Conservation (phyloP, 371 early-diverging fungal species). For the Capillidium heterosporum region DNA sequence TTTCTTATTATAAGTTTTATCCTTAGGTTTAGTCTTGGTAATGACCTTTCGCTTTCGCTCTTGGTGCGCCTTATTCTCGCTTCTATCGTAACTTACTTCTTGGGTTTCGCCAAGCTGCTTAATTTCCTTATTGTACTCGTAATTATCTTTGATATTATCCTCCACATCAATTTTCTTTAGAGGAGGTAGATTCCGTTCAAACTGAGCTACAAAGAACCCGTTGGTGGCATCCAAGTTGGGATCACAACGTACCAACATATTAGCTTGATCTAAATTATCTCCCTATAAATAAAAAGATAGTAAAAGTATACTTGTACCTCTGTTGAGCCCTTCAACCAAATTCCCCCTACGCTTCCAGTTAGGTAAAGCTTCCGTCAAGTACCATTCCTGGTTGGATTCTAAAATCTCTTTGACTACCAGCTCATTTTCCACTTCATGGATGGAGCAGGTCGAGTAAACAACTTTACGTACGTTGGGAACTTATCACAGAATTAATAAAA, state of each 20-base stretch:
- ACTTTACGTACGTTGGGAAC: constrained; percentile 61
- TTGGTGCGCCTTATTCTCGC: too few relatives aligned
- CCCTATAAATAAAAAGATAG: background rate
- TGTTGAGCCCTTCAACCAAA: constrained; percentile 16
- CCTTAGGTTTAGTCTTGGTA: too few relatives aligned
- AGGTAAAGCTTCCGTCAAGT: constrained; percentile 36
- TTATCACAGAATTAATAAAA: constrained; percentile 9
- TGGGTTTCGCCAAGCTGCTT: too few relatives aligned
- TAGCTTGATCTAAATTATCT: constrained; percentile 20
- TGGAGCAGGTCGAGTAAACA: constrained; percentile 93
- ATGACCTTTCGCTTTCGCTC: too few relatives aligned
- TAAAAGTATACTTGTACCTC: constrained; percentile 8
- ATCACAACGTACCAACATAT: constrained; percentile 40
- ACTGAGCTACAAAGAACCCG: constrained; percentile 75
- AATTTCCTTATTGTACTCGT: too few relatives aligned
- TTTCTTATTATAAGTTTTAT: too few relatives aligned
- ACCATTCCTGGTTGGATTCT: constrained; percentile 23
- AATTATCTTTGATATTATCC: too few relatives aligned
- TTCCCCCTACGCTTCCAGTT: constrained; percentile 59
- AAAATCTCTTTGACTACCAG: constrained; percentile 61
- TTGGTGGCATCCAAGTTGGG: constrained; percentile 55
- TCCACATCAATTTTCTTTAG: too few relatives aligned
- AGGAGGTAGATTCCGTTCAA: constrained; percentile 23
- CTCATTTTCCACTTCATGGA: constrained; percentile 91
- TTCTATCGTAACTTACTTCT: too few relatives aligned